Base-by-base conservation (phyloP, 108 stramenopile genomes). In the Nitzschia sp. region DNA sequence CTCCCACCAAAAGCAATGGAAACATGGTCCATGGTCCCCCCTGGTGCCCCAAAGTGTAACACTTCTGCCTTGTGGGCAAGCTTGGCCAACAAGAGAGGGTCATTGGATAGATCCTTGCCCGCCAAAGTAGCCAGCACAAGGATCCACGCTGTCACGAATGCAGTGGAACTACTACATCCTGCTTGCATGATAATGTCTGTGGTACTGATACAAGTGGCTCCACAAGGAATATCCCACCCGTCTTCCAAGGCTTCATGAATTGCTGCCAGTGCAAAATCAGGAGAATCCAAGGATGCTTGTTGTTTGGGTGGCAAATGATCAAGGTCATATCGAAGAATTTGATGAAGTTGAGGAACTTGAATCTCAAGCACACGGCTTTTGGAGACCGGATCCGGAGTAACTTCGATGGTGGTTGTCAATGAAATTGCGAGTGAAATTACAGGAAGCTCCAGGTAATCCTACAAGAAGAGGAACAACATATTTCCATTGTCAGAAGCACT, bases 1-100 rank as follows among this genome's bases (percentile, higher is more conserved):
- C 17, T 29, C 8, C 57, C 37, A 20, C 62, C 54, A 3, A 74
- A 34, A 39, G 68, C 59, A 29, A 65, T 73, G 10, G 78, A 53
- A 7, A 79, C 73, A 65, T 74, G 73, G 51, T 74, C 78, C 72
- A 79, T 79, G 41, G 73, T 79, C 9, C 78, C 72, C 3, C 72
- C 78, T 6, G 78, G 72, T 24, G 71, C 69, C 19, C 73, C 73
- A 44, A 79, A 79, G 42, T 73, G 78, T 15, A 76, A 51, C 10
- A 79, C 78, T 59, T 73, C 78, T 12, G 65, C 73, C 24, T 43
- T 51, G 34, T 73, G 72, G 12, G 72, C 72, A 15, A 56, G 41
- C 39, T 66, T 37, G 8, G 72, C 72, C 19, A 73, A 7, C 26
- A 48, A 15, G 2, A 73, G 11, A 2, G 72, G 72, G 12, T 51